Base-by-base conservation (phyloP, 2,329 filamentous ascomycete species). In the Phyllosticta capitalensis region DNA sequence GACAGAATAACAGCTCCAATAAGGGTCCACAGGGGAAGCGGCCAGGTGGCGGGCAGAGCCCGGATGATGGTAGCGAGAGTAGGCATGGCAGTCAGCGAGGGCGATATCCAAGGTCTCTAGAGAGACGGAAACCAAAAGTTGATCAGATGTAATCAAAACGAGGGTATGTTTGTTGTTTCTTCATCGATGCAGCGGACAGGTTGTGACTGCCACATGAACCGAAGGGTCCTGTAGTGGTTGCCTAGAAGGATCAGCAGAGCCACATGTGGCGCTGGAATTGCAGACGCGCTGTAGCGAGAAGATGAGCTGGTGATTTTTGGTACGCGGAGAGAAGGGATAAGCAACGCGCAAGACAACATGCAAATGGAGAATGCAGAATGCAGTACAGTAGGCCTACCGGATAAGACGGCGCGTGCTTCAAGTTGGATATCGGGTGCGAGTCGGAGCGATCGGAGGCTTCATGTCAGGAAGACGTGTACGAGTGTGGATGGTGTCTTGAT, bases 211-310 rank as follows among this genome's bases (percentile, higher is more conserved):
- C 6, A 5, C 30, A 38, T 9, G 14, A 10, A 38, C 30, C 30
- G 30, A 38, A 10, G 30, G 30, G 30, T 17, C 4, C 10, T 45
- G 14, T 6, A 45, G 17, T 45, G 38, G 38, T 45, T 54, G 56
- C 56, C 56, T 58, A 53, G 50, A 30, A 38, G 50, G 51, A 54
- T 58, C 21, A 54, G 56, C 56, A 50, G 50, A 58, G 56, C 56
- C 56, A 58, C 56, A 53, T 45, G 38, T 45, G 38, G 38, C 30
- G 30, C 17, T 45, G 38, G 14, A n/a, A 38, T n/a, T n/a, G n/a
- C n/a, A n/a, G n/a, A n/a, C n/a, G n/a, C n/a, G n/a, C n/a, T n/a
- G n/a, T n/a, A n/a, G n/a, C n/a, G n/a, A n/a, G n/a, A n/a, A n/a
- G n/a, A n/a, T n/a, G 24, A 3, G 24, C 24, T n/a, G n/a, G 24